A percentile compares a stretch with the other conserved stretches of the same genome.
Conservation (phyloP, 768 basidiomycete genomes). For the Russula foetens region DNA sequence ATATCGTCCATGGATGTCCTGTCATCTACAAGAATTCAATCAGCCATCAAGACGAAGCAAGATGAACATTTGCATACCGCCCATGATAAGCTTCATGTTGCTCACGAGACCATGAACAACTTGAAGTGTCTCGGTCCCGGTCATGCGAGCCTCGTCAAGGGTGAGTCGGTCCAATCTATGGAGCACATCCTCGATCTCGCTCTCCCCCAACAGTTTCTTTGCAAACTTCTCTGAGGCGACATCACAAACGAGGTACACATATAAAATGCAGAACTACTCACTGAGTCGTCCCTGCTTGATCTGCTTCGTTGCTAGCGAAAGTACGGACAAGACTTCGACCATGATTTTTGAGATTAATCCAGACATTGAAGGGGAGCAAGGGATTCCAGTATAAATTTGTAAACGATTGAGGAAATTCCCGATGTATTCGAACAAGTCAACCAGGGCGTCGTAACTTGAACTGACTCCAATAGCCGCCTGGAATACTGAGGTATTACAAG, state of each 20-base stretch:
- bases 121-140: background rate
- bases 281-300: background rate
- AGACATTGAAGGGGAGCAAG: too few relatives aligned
- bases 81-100: background rate
- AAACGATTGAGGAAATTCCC: too few relatives aligned
- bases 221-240: too few relatives aligned
- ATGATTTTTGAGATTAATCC: too few relatives aligned
- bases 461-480: too few relatives aligned
- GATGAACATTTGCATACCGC: background rate
- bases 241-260: too few relatives aligned
- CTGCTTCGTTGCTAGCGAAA: background rate
- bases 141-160: background rate
- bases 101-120: background rate
- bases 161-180: background rate
- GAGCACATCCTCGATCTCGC: background rate
- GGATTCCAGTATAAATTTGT: too few relatives aligned
- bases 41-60: background rate
- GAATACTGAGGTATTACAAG: too few relatives aligned
- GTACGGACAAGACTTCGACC: too few relatives aligned
- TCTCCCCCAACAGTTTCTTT: too few relatives aligned
- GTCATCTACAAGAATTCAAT: background rate
- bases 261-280: background rate
- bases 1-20: background rate
- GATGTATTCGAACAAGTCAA: too few relatives aligned
- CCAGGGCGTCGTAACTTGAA: too few relatives aligned